Conservation (phyloP, 225 moss, liverwort and hornwort species). For the Physcomitrium patens region DNA sequence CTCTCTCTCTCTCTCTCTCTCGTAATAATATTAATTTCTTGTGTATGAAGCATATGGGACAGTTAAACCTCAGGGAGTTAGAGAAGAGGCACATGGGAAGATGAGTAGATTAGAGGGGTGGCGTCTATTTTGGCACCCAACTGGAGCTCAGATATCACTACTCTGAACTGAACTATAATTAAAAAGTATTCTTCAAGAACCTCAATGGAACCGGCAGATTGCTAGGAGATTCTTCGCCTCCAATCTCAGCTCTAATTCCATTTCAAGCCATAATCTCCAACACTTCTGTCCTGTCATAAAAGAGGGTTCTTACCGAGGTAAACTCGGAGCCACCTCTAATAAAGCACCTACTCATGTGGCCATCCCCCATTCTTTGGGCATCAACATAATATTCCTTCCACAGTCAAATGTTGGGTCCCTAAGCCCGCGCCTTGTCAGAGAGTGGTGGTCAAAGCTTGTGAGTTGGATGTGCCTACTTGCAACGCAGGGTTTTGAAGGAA, state of each 20-base stretch:
- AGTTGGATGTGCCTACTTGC: constrained; percentile 20
- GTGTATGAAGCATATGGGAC: no score
- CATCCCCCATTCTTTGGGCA: constrained; percentile 12
- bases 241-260: constrained; percentile 15
- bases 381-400: not conserved
- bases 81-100: constrained; percentile 4
- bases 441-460: not conserved
- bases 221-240: not conserved
- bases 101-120: not conserved
- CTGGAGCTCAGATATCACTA: not conserved
- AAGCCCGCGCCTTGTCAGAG: not conserved
- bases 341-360: constrained; percentile 17
- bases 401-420: not conserved
- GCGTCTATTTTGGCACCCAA: not conserved
- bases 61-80: no score
- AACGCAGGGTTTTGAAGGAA: constrained; percentile 6
- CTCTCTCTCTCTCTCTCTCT: no score
- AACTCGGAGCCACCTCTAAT: not conserved
- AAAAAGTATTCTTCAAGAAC: not conserved
- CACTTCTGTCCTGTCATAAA: constrained; percentile 21
- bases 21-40: no score
- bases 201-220: not conserved
- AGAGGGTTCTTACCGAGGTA: not conserved
- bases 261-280: not conserved
- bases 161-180: not conserved